Percentiles rank a stretch among this genome's conserved stretches.
Evolutionary conservation across 2,329 filamentous ascomycete species (phyloP).

Genomic region (Fusarium multiceps): DNA sequence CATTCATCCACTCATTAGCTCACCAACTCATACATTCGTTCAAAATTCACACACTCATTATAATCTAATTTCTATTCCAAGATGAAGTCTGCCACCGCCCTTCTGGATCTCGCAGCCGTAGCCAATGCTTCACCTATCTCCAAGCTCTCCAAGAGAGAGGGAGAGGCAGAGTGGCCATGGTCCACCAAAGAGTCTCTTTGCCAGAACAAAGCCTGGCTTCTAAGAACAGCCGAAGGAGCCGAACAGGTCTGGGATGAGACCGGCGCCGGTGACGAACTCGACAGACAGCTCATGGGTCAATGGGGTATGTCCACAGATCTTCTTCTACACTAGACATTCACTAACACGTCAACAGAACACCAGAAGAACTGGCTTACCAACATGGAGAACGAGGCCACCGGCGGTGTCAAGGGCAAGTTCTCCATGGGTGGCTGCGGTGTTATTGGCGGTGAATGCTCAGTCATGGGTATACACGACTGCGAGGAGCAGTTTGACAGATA

Average conservation of each 20-base stretch:
- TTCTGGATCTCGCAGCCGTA: neutral
- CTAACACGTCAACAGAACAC: neutral
- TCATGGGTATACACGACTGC: neutral
- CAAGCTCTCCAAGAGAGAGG: neutral
- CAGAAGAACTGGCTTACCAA: neutral
- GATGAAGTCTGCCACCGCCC: neutral
- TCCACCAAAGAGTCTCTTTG: neutral
- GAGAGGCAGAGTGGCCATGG: neutral
- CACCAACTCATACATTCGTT: neutral
- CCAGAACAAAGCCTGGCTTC: neutral
- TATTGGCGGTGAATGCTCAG: neutral
- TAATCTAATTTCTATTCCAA: neutral
- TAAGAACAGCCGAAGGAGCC: neutral
- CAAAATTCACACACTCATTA: neutral
- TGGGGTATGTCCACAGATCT: neutral
- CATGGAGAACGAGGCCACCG: neutral
- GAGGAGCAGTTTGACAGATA: constrained; percentile 12
- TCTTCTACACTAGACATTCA: too few species aligned
- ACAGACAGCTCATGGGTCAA: neutral
- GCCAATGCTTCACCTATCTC: neutral
- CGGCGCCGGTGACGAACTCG: neutral
- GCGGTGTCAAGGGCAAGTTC: neutral
- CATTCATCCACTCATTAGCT: neutral
- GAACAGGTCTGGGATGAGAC: neutral
- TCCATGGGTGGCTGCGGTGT: neutral